Conservation (phyloP, 805 yeast species). For the Saccharomyces kudriavzevii region DNA sequence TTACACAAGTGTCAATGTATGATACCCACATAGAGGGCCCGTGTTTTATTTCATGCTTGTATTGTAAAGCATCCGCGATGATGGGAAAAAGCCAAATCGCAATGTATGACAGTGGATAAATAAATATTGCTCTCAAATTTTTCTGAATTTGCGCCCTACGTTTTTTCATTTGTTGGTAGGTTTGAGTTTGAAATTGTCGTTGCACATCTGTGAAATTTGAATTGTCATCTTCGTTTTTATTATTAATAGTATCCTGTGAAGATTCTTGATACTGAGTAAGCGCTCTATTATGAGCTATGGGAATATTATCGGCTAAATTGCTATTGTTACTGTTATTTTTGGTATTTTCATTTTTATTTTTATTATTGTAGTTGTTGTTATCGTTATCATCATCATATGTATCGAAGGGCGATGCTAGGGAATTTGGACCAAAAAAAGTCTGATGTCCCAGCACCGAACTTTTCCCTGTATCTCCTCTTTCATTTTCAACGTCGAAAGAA, state of each 20-base stretch:
- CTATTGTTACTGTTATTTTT: background rate
- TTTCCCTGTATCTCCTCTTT: background rate
- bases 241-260: background rate
- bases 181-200: constrained; percentile 47
- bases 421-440: background rate
- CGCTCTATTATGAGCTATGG: background rate
- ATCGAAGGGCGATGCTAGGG: background rate
- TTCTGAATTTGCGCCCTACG: constrained; percentile 61
- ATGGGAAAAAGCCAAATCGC: constrained; percentile 79
- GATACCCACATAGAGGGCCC: constrained; percentile 57
- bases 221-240: background rate
- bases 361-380: background rate
- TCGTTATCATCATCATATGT: background rate
- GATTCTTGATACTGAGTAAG: background rate
- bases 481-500: background rate
- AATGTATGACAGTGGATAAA: constrained; percentile 78
- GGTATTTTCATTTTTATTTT: background rate
- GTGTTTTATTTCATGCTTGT: constrained; percentile 38
- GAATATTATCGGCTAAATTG: background rate
- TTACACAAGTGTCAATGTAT: constrained; percentile 63
- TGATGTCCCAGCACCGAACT: background rate
- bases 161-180: constrained; percentile 50
- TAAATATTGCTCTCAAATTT: constrained; percentile 71
- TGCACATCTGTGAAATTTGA: constrained; percentile 13
- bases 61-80: constrained; percentile 52